Percentiles rank a stretch among this genome's conserved stretches.
phyloP scores from a whole-genome alignment of 768 basidiomycete species.

The Mycena indigotica region DNA sequence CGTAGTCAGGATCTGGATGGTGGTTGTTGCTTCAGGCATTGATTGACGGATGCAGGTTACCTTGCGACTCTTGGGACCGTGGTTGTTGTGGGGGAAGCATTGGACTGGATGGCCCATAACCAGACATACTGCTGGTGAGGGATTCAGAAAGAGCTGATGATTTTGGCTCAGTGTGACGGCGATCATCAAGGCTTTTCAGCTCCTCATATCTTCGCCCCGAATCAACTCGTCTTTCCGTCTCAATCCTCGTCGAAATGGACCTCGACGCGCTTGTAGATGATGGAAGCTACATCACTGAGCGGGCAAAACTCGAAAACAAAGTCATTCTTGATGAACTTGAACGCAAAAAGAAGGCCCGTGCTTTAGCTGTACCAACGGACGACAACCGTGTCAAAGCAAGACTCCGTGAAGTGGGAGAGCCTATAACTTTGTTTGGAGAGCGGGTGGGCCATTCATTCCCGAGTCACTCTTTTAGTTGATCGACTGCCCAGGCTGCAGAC shows the following conservation, averaged over 20 bases:
- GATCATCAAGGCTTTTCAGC: no score
- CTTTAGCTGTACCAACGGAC: conserved; percentile 94
- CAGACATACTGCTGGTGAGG: no score
- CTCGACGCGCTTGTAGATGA: conserved; percentile 78
- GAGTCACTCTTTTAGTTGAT: conserved; percentile 1
- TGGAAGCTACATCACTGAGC: conserved; percentile 72
- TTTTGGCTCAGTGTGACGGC: no score
- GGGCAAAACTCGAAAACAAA: conserved; percentile 79
- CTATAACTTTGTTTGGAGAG: conserved; percentile 97
- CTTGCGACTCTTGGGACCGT: conserved; percentile 38
- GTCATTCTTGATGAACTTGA: conserved; percentile 95
- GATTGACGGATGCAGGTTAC: not conserved
- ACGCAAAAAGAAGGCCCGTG: conserved; percentile 92
- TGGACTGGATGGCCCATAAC: conserved; percentile 21
- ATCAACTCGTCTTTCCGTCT: not conserved
- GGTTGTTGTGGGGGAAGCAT: conserved; percentile 15
- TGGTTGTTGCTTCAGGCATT: not conserved
- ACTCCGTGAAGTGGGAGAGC: conserved; percentile 91
- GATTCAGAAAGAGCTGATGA: no score
- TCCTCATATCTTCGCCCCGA: no score
- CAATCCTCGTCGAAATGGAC: conserved; percentile 57
- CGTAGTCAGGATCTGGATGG: conserved; percentile 59
- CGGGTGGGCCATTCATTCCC: conserved; percentile 61
- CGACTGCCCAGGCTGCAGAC: conserved; percentile 77
- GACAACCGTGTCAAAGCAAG: conserved; percentile 89